phyloP scores from a whole-genome alignment of 352 stramenopile species.

The Albugo candida region DNA sequence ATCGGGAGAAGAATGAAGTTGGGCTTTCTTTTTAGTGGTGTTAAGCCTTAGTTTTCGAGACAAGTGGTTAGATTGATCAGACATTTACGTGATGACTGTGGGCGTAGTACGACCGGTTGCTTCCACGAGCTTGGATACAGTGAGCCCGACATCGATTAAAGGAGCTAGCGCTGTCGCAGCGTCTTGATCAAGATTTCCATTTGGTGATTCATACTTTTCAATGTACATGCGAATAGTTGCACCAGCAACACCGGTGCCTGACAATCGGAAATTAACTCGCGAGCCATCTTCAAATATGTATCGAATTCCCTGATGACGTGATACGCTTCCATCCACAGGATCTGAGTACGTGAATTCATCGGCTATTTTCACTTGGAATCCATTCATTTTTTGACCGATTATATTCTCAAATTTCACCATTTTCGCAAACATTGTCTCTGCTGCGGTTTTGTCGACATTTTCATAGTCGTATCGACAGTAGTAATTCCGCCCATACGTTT shows the following conservation, averaged over 20 bases:
- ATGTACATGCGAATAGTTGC: conserved; percentile 99
- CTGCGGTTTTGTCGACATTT: conserved; percentile 82
- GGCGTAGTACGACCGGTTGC: conserved; percentile 85
- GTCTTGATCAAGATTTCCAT: conserved; percentile 68
- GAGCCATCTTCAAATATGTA: conserved; percentile 90
- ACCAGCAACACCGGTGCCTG: conserved; percentile 91
- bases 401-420: conserved; percentile 45
- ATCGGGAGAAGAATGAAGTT: no score
- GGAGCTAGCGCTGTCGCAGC: conserved; percentile 56
- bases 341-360: conserved; percentile 99
- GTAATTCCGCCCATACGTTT: conserved; percentile 95
- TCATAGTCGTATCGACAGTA: conserved; percentile 99
- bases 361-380: conserved; percentile 63
- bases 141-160: conserved; percentile 85
- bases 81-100: conserved; percentile 94
- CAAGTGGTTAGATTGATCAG: no score
- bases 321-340: conserved; percentile 92
- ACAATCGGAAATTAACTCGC: conserved; percentile 94
- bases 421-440: conserved; percentile 52
- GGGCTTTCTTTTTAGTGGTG: no score
- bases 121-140: conserved; percentile 84
- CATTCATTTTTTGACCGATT: conserved; percentile 44
- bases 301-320: conserved; percentile 92
- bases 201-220: conserved; percentile 92
- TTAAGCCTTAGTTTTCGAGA: no score